phyloP scores from a whole-genome alignment of 2,329 filamentous ascomycete species.

The Lecanicillium sp. region DNA sequence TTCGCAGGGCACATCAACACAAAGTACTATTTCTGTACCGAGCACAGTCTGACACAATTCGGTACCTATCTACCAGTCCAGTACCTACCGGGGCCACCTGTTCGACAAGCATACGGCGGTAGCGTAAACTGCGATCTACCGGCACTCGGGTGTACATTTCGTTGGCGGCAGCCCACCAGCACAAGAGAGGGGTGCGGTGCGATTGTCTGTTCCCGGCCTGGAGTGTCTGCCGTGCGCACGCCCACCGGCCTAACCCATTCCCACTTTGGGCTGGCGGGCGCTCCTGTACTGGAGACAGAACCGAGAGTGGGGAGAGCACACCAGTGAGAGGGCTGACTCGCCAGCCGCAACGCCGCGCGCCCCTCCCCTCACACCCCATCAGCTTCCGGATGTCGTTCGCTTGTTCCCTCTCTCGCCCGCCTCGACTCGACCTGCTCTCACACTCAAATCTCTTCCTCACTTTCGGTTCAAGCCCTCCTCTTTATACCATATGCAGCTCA shows the following conservation, averaged over 20 bases:
- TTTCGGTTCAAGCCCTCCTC: not conserved
- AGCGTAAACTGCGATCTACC: not conserved
- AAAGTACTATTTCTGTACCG: no score
- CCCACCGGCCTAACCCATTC: not conserved
- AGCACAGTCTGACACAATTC: no score
- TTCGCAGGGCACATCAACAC: no score
- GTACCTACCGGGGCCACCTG: no score
- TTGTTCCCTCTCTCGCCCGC: not conserved
- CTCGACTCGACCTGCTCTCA: not conserved
- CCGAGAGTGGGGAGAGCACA: not conserved
- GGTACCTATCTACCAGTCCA: no score
- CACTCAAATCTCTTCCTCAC: not conserved
- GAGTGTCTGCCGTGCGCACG: not conserved
- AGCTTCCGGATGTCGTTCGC: not conserved
- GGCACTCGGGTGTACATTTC: constrained; percentile 6
- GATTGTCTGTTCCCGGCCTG: no score
- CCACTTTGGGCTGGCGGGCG: not conserved
- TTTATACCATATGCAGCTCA: no score
- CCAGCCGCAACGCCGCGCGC: constrained; percentile 2
- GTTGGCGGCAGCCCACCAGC: not conserved
- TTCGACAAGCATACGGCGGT: no score
- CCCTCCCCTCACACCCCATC: not conserved
- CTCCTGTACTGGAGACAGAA: not conserved
- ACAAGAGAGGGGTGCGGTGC: no score
- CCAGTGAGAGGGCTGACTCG: constrained; percentile 8